phyloP scores from a whole-genome alignment of 768 basidiomycete species.

The Trametes meyenii region DNA sequence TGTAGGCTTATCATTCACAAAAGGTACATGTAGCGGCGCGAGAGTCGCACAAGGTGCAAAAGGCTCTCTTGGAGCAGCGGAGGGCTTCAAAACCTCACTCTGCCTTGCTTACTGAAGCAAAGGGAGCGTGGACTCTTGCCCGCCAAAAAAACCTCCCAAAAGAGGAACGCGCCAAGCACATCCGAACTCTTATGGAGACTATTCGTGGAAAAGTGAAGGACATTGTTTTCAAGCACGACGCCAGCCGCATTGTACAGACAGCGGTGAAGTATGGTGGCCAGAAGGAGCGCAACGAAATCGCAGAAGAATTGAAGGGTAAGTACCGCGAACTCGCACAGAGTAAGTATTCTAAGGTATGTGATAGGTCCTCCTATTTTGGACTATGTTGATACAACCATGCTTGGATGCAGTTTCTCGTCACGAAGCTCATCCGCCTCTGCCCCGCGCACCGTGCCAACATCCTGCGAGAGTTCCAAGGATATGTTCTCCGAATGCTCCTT shows the following conservation, averaged over 20 bases:
- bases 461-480: slow-evolving; percentile 74
- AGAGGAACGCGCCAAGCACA: slow-evolving; percentile 72
- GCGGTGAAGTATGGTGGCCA: slow-evolving; percentile 81
- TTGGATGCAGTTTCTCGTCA: slow-evolving; percentile 66
- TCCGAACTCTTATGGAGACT: slow-evolving; percentile 72
- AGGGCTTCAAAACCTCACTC: slow-evolving; percentile 81
- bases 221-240: slow-evolving; percentile 90
- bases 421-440: slow-evolving; percentile 77
- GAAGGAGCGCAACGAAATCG: slow-evolving; percentile 77
- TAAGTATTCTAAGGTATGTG: slow-evolving; percentile 84
- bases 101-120: slow-evolving; percentile 66
- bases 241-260: slow-evolving; percentile 82
- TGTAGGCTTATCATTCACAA: slow-evolving; percentile 2
- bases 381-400: background rate
- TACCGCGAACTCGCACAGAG: slow-evolving; percentile 80
- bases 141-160: slow-evolving; percentile 71
- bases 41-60: slow-evolving; percentile 76
- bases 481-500: slow-evolving; percentile 75
- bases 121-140: slow-evolving; percentile 76
- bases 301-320: slow-evolving; percentile 78
- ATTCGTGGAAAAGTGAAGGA: slow-evolving; percentile 84
- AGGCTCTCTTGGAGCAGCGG: slow-evolving; percentile 65
- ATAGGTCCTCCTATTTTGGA: background rate
- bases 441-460: slow-evolving; percentile 76
- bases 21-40: slow-evolving; percentile 48